Evolutionary conservation across 2,329 filamentous ascomycete genomes (phyloP).

Genomic region (Gaeumannomyces sp.): DNA sequence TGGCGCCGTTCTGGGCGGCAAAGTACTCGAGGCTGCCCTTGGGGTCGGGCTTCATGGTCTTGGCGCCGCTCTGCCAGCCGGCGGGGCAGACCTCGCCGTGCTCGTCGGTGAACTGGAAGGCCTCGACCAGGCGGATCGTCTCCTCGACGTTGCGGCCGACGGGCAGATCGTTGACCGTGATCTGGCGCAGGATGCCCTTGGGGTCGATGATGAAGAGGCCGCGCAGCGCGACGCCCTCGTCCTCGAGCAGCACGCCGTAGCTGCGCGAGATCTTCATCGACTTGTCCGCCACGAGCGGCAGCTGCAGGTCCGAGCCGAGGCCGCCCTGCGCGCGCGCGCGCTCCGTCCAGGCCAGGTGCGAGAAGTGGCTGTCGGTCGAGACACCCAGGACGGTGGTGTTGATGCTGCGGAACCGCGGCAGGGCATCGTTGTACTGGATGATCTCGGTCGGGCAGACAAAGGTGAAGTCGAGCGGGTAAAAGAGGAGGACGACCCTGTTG

Average conservation of each 20-base stretch:
- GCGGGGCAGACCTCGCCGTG: conserved; percentile 68
- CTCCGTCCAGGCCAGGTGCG: conserved; percentile 51
- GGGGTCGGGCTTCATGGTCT: conserved; percentile 46
- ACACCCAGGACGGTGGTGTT: conserved; percentile 55
- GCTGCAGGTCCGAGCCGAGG: conserved; percentile 51
- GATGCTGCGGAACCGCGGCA: conserved; percentile 52
- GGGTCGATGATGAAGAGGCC: conserved; percentile 63
- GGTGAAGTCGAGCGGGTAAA: conserved; percentile 63
- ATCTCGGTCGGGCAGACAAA: conserved; percentile 64
- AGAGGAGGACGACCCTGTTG: conserved; percentile 55
- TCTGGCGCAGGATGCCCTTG: conserved; percentile 53
- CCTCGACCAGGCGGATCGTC: conserved; percentile 59
- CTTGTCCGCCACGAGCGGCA: conserved; percentile 57
- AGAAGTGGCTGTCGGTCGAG: conserved; percentile 55
- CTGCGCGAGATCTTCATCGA: conserved; percentile 52
- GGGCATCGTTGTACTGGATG: conserved; percentile 56
- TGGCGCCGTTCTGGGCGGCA: conserved; percentile 25
- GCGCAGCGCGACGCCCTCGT: conserved; percentile 56
- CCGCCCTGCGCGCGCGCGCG: conserved; percentile 55
- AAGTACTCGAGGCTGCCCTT: conserved; percentile 47
- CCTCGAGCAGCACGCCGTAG: conserved; percentile 59
- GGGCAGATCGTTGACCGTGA: conserved; percentile 60
- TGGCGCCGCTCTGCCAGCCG: conserved; percentile 40
- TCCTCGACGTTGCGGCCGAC: conserved; percentile 61
- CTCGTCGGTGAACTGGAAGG: conserved; percentile 78